Evolutionary conservation across 1,284 basidiomycete species (phyloP).

Genomic region (Irpex lacteus): DNA sequence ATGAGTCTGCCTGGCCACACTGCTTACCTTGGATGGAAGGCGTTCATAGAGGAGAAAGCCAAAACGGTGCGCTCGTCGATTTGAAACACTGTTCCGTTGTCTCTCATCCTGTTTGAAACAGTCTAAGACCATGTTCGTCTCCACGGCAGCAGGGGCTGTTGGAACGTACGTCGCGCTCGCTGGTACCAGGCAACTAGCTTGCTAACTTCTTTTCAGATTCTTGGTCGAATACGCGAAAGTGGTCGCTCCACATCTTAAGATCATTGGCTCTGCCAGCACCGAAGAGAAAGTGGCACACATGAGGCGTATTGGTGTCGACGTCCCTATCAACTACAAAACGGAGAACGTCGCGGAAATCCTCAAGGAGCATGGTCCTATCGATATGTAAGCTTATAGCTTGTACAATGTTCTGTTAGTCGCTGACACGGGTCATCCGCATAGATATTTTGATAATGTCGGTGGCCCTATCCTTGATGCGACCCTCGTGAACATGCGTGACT

Average conservation of each 20-base stretch:
- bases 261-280: constrained; percentile 63
- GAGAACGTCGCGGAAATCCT: constrained; percentile 41
- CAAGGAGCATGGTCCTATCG: constrained; percentile 43
- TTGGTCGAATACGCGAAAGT: constrained; percentile 11
- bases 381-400: constrained; percentile 31
- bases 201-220: constrained; percentile 3
- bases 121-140: constrained; percentile 55
- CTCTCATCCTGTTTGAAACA: constrained; percentile 13
- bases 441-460: constrained; percentile 50
- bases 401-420: neutral
- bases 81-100: neutral
- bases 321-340: constrained; percentile 65
- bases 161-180: constrained; percentile 20
- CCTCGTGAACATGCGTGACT: constrained; percentile 38
- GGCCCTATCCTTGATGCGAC: constrained; percentile 41
- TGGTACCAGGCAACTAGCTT: neutral
- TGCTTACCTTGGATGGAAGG: constrained; percentile 36
- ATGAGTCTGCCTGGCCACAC: constrained; percentile 45
- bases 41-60: constrained; percentile 25
- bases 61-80: constrained; percentile 26
- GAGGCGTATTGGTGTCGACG: constrained; percentile 50
- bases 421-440: constrained; percentile 10
- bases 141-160: constrained; percentile 51
- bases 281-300: constrained; percentile 58
- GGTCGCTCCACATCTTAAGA: constrained; percentile 33